Conservation (phyloP, 1,284 basidiomycete genomes). For the Stereum hirsutum region DNA sequence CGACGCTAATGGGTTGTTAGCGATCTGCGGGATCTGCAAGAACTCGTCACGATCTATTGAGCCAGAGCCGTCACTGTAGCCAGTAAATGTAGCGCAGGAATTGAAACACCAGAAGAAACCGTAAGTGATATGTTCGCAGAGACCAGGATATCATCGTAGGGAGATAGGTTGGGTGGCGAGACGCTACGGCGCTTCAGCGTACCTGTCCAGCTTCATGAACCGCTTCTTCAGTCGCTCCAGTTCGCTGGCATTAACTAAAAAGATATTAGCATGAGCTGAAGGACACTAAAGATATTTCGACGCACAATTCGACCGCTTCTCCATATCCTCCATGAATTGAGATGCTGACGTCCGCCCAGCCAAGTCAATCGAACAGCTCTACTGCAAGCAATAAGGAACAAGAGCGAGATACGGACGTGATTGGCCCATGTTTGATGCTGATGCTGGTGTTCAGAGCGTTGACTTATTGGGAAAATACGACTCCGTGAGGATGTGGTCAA, state of each 20-base stretch:
- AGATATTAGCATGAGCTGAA: constrained; percentile 10
- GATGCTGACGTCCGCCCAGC: constrained; percentile 43
- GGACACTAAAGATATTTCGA: constrained; percentile 44
- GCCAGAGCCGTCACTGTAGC: constrained; percentile 80
- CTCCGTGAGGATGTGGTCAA: too few species aligned
- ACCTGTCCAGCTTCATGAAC: constrained; percentile 98
- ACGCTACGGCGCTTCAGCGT: constrained; percentile 14
- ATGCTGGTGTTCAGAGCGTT: too few species aligned
- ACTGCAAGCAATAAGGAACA: background rate
- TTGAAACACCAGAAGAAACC: too few species aligned
- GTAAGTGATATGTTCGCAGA: too few species aligned
- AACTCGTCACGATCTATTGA: constrained; percentile 99
- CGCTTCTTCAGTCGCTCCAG: constrained; percentile 94
- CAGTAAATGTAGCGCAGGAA: background rate
- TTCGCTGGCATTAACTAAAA: constrained; percentile 82
- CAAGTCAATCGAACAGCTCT: background rate
- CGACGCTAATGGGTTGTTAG: constrained; percentile 93
- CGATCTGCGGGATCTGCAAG: constrained; percentile 97
- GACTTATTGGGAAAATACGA: too few species aligned
- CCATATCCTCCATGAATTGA: constrained; percentile 92
- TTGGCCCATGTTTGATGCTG: constrained; percentile 62
- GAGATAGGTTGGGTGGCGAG: too few species aligned
- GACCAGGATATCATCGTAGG: too few species aligned
- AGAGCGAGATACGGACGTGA: constrained; percentile 45
- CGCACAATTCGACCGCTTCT: constrained; percentile 87